phyloP scores from a whole-genome alignment of 257 asterid species.

The Prunella vulgaris region DNA sequence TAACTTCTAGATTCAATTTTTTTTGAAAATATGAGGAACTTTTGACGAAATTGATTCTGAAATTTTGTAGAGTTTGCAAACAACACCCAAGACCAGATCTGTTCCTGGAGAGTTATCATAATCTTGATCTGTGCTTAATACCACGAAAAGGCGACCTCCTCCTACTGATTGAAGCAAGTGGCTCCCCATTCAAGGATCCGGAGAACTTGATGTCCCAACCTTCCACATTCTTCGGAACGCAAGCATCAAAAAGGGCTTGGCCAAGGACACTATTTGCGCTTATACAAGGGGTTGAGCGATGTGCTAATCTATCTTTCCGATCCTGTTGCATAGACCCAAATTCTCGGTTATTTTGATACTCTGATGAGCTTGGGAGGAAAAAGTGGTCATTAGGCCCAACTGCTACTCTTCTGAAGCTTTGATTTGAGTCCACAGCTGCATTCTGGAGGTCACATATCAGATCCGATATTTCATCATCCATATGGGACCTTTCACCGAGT shows the following conservation, averaged over 20 bases:
- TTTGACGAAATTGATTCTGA: too few species aligned
- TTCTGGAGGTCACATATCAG: constrained; percentile 87
- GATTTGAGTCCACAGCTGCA: constrained; percentile 78
- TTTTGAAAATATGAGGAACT: too few species aligned
- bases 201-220: constrained; percentile 87
- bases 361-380: constrained; percentile 69
- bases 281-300: constrained; percentile 46
- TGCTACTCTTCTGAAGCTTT: constrained; percentile 79
- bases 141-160: constrained; percentile 50
- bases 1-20: too few species aligned
- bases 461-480: constrained; percentile 54
- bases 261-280: constrained; percentile 78
- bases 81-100: background rate
- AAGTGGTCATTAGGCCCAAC: constrained; percentile 75
- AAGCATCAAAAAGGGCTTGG: constrained; percentile 72
- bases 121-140: constrained; percentile 55
- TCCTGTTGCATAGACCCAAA: constrained; percentile 38
- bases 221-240: constrained; percentile 81
- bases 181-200: constrained; percentile 67
- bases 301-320: constrained; percentile 42
- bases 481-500: constrained; percentile 38
- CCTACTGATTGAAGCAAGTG: constrained; percentile 50
- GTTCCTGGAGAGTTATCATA: constrained; percentile 36
- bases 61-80: too few species aligned
- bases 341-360: constrained; percentile 40